phyloP scores from a whole-genome alignment of 1,284 basidiomycete genomes.

The Takashimella koratensis region DNA sequence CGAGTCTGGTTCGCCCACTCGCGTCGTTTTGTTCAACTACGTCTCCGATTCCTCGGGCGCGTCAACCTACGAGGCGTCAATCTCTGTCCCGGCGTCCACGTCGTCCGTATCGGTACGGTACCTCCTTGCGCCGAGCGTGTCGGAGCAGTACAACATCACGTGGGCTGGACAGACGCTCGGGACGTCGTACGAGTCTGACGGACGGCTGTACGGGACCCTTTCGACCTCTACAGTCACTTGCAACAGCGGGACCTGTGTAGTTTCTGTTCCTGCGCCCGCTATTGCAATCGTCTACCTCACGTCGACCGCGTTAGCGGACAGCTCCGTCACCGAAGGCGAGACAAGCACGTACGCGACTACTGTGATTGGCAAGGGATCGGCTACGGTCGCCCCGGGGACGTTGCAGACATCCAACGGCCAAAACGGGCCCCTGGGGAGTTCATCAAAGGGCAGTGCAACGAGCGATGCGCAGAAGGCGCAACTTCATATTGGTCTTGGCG shows the following conservation, averaged over 20 bases:
- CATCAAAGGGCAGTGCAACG: background rate
- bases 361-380: constrained; percentile 34
- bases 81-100: constrained; percentile 33
- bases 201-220: constrained; percentile 57
- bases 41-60: constrained; percentile 49
- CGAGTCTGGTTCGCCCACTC: constrained; percentile 51
- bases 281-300: constrained; percentile 69
- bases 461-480: background rate
- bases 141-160: constrained; percentile 65
- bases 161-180: constrained; percentile 73
- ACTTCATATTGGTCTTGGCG: constrained; percentile 1
- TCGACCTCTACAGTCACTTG: constrained; percentile 58
- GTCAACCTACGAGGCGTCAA: constrained; percentile 39
- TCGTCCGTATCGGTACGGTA: constrained; percentile 40
- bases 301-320: constrained; percentile 51
- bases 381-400: constrained; percentile 39
- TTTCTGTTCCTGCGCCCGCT: constrained; percentile 66
- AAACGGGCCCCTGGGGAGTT: constrained; percentile 14
- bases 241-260: constrained; percentile 55
- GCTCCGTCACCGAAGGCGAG: constrained; percentile 39
- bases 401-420: constrained; percentile 48
- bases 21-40: constrained; percentile 67
- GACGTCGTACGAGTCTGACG: constrained; percentile 60
- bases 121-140: constrained; percentile 52
- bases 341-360: constrained; percentile 58